Evolutionary conservation across 2,329 filamentous ascomycete genomes (phyloP), one percentile per base, ranked within the genome.

Genomic region (Chlorencoelia australis): DNA sequence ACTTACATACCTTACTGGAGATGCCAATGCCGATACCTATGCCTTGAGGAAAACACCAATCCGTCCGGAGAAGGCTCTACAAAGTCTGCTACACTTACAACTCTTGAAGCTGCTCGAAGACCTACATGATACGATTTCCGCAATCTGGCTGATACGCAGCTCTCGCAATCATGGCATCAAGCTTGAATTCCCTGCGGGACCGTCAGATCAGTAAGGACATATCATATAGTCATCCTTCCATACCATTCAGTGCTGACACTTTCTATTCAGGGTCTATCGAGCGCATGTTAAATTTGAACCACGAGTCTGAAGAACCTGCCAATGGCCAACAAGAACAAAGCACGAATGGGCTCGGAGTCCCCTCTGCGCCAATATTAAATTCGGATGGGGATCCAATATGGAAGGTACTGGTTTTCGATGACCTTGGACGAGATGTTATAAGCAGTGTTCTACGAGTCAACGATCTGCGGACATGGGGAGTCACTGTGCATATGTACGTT

Each of bases 321-420:
- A 70, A 71, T 48, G 68, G 74, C 39, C 65, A 71, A 33, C 82
- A 87, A 40, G 59, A 69, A 25, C 65, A 73, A 30, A 66, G 73
- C 2, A 54, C 61, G 20, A 79, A 79, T 53, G 79, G 77, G 33
- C 61, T 80, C 7, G 65, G 80, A 37, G 70, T 79, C 37, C 74
- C 81, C 15, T 73, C 79, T 24, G 79, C 79, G n/a, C 81, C 85
- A 11, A 82, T 95, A 35, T 66, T 94, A 43, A 87, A 87, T 49
- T 72, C 84, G 30, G 81, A 93, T 51, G 87, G 88, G 45, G 85
- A 94, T 53, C 88, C 89, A 1, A 88, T 95, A 64, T 96, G 89
- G 89, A 96, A 96, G 61, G 84, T 96, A 5, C 68, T 98, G 35
- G 86, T 98, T 7, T 96, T 98, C 57, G 93, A 98, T 61, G 82